Base-by-base conservation (phyloP, 108 stramenopile genomes). In the Aurantiochytrium sp. region DNA sequence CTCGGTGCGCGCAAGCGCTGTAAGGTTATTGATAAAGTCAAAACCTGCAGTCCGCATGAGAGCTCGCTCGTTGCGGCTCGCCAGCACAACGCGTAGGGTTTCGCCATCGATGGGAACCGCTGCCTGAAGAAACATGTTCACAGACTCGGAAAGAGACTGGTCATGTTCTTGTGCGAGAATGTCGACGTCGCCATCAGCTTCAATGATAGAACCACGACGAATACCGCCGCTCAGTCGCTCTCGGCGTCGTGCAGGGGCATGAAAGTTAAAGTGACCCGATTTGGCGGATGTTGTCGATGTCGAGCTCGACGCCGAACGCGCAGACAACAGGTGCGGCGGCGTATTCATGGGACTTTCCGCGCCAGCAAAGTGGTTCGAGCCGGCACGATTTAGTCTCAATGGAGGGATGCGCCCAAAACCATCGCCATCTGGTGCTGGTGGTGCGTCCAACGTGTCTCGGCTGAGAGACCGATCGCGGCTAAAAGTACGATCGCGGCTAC, bases 61-160 rank as follows among this genome's bases (percentile, higher is more conserved):
- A 1, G 76, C 76, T 6, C 76, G 45, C 51, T 83, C 76, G 51
- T 83, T 83, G 19, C 76, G 76, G n/a, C 25, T n/a, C 6, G 45
- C 6, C 6, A 83, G 76, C 49, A 53, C 76, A 12, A 16, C 12
- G 19, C 51, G 45, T 2, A 83, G 51, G 6, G 49, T 53, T 3
- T 83, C 76, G 19, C 23, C 45, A 35, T 83, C 76, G 23, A 83
- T 53, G 19, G 76, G 76, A 12, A 83, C 76, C n/a, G 76, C 76
- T 8, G 76, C 76, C 23, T 83, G 45, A 2, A 83, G 12, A 53
- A 83, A 83, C 16, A 45, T 83, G 49, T 53, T 8, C 19, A 83
- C 76, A 23, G 76, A 83, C 45, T 83, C 76, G n/a, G 76, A 83
- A 6, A 83, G 51, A 55, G 76, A 83, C 76, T 83, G 76, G 76